Base-by-base conservation (phyloP, 208 protist genomes). In the Leishmania gerbilli region DNA sequence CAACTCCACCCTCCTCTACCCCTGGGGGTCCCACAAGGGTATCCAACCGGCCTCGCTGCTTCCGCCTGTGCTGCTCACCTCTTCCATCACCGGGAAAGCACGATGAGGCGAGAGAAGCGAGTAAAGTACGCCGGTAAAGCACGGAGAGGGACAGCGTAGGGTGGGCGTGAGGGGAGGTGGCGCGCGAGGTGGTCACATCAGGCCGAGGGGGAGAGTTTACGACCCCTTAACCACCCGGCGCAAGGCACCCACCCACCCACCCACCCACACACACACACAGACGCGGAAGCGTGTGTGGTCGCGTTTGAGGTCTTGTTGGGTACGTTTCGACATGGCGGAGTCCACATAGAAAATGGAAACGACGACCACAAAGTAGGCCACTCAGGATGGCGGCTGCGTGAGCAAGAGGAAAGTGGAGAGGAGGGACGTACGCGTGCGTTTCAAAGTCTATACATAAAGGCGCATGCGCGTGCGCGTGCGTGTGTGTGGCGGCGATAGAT, bases 101-200 rank as follows among this genome's bases (percentile, higher is more conserved):
- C 62, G 21, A 13, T 67, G 62, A 67, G 60, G 76, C 17, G 51
- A 85, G 77, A 68, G 15, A 72, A n/a, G 51, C 31, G n/a, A 83
- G 71, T 19, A 77, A 42, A 79, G 60, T 75, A 78, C 34, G 56
- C 65, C n/a, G 19, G 40, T 56, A 56, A 53, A n/a, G 55, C 42
- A 34, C 42, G 34, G 31, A 42, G 51, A 71, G 67, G 9, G 58
- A 88, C 69, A 47, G 69, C 51, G 76, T 7, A 82, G 21, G 60
- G 68, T 77, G 55, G 76, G 27, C 27, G 5, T 17, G 21, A 65
- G 53, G 31, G 68, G 62, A 42, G 62, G 2, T 68, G 31, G 31
- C 15, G 62, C 62, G 31, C 62, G 62, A 68, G 62, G 31, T 68
- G 31, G 62, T 7, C 31, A 40, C 62, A 80, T 84, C 9, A 34